A percentile compares a stretch with the other conserved stretches of the same genome.
phyloP scores from a whole-genome alignment of 1,139 yeast genomes.

The Lodderomyces metapsilosis region DNA sequence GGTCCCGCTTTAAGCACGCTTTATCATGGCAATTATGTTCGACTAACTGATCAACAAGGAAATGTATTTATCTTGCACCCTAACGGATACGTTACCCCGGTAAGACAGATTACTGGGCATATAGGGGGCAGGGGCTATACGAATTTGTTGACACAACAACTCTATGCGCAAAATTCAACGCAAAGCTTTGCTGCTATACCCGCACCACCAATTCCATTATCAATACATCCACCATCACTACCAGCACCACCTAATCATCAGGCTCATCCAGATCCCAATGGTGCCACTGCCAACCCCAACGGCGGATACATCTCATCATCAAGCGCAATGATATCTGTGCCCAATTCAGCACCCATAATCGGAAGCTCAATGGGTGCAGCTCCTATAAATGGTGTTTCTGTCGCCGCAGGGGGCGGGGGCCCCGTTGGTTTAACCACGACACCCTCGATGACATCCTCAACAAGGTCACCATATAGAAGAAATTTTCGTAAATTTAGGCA shows the following conservation, averaged over 20 bases:
- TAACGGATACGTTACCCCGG: constrained; percentile 16
- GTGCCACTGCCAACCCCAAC: constrained; percentile 5
- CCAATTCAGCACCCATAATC: neutral
- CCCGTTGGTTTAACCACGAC: neutral
- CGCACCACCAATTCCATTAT: neutral
- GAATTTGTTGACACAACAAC: constrained; percentile 1
- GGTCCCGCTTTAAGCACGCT: neutral
- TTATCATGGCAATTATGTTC: constrained; percentile 4
- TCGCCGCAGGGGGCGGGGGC: too few relatives aligned
- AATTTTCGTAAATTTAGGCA: constrained; percentile 13
- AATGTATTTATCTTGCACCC: constrained; percentile 15
- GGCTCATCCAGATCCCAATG: neutral
- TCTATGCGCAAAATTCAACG: constrained; percentile 1
- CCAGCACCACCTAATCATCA: neutral
- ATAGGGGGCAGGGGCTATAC: constrained; percentile 5
- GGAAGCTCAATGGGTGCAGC: neutral
- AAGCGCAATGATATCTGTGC: constrained; percentile 3
- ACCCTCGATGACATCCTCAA: constrained; percentile 3
- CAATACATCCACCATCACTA: neutral
- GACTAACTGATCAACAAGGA: constrained; percentile 13
- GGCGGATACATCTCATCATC: constrained; percentile 3
- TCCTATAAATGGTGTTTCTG: too few relatives aligned
- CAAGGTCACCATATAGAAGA: constrained; percentile 8
- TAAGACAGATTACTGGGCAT: constrained; percentile 6
- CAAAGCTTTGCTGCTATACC: constrained; percentile 1